phyloP scores from a whole-genome alignment of 257 asterid genomes.

The Mitragyna speciosa region DNA sequence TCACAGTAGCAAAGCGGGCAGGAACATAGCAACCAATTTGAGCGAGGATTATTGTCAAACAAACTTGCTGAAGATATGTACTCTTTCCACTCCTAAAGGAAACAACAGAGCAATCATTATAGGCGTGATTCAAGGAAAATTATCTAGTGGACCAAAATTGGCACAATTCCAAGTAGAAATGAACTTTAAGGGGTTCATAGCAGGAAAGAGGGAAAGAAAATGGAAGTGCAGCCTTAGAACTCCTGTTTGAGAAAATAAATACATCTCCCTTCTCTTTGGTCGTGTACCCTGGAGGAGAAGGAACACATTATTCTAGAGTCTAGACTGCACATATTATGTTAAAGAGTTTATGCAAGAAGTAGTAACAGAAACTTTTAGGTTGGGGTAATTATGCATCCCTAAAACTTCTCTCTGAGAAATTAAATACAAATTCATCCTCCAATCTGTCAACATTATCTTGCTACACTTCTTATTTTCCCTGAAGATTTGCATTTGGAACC shows the following conservation, averaged over 20 bases:
- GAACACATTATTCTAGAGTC: neutral
- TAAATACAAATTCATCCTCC: too few relatives aligned
- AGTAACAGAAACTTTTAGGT: neutral
- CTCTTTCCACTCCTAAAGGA: conserved; percentile 93
- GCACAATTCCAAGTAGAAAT: neutral
- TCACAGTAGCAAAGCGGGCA: conserved; percentile 78
- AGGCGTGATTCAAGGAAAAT: conserved; percentile 1
- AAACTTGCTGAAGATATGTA: conserved; percentile 94
- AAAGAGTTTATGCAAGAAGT: neutral
- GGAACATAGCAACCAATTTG: conserved; percentile 98
- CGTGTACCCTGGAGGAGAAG: neutral
- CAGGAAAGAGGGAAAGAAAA: neutral
- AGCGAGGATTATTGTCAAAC: conserved; percentile 87
- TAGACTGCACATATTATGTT: neutral
- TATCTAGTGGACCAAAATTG: neutral
- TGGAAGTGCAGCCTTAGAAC: neutral
- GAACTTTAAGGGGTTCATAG: neutral
- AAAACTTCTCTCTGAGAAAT: neutral
- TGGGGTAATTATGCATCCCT: neutral
- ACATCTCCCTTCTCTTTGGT: neutral
- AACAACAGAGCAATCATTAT: conserved; percentile 18
- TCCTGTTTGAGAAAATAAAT: neutral
- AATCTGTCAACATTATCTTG: too few relatives aligned
- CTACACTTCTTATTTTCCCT: too few relatives aligned
- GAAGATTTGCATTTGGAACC: too few relatives aligned